Conservation (phyloP, 1,284 basidiomycete species). For the Ceratobasidium sp. region DNA sequence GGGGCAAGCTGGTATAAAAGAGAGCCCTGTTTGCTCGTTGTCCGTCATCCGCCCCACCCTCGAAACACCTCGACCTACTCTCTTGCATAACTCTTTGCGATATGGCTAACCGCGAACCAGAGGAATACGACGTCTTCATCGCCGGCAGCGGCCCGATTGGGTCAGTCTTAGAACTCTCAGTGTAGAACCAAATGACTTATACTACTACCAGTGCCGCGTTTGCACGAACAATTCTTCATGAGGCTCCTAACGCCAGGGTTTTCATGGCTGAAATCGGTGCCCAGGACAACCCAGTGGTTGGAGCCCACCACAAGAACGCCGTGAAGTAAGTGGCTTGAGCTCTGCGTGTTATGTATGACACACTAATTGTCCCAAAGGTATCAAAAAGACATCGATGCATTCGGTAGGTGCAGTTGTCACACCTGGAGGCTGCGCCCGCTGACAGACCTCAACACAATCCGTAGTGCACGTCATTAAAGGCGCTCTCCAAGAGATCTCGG, state of each 20-base stretch:
- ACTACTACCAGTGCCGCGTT: conserved; percentile 4
- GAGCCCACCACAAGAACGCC: conserved; percentile 34
- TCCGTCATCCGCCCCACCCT: background rate
- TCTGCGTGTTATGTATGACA: background rate
- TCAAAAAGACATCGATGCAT: conserved; percentile 41
- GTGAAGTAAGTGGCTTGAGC: conserved; percentile 6
- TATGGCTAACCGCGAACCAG: background rate
- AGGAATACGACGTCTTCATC: conserved; percentile 34
- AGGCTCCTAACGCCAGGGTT: conserved; percentile 7
- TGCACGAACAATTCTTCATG: conserved; percentile 24
- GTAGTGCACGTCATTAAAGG: conserved; percentile 30
- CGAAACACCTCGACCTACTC: background rate
- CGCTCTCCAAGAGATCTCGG: conserved; percentile 30
- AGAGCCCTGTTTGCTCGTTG: background rate
- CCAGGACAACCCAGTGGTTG: conserved; percentile 28
- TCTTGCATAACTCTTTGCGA: too few relatives aligned
- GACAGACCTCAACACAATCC: background rate
- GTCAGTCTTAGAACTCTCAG: background rate
- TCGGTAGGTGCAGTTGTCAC: conserved; percentile 13
- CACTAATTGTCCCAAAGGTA: conserved; percentile 12
- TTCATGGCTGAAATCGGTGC: conserved; percentile 37
- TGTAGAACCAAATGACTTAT: background rate
- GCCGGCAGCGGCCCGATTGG: conserved; percentile 39
- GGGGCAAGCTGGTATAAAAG: background rate
- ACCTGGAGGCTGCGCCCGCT: background rate